Conservation (phyloP, 2,329 filamentous ascomycete genomes). For the Neoascochyta sp. region DNA sequence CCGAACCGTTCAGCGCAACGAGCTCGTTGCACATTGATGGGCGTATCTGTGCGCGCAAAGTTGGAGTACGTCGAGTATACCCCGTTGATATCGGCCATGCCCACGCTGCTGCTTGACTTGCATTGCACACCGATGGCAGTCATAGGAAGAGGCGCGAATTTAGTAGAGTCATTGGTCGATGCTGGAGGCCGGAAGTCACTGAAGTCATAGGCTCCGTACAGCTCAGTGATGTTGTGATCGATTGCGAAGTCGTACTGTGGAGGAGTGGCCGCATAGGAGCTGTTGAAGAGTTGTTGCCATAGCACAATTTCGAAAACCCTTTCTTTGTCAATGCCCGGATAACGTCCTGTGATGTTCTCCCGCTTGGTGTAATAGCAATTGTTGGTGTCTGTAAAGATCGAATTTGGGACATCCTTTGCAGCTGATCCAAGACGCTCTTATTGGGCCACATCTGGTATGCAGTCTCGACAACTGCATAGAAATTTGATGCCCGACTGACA, state of each 20-base stretch:
- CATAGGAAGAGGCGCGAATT: conserved; percentile 1
- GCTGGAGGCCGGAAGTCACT: background rate
- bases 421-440: background rate
- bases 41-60: conserved; percentile 8
- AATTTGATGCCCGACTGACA: background rate
- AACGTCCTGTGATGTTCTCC: conserved; percentile 1
- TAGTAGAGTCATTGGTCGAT: background rate
- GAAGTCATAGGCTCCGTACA: conserved; percentile 1
- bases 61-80: conserved; percentile 6
- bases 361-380: conserved; percentile 1
- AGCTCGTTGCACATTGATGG: background rate
- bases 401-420: background rate
- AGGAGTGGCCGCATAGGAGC: background rate
- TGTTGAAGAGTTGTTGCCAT: conserved; percentile 2
- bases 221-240: conserved; percentile 2
- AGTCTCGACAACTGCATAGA: conserved; percentile 1
- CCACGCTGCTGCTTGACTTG: conserved; percentile 8
- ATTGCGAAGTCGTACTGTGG: conserved; percentile 1
- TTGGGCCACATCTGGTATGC: conserved; percentile 1
- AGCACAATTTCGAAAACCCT: conserved; percentile 2
- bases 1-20: conserved; percentile 3
- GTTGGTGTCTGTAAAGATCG: conserved; percentile 1
- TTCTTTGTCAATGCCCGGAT: conserved; percentile 3
- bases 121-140: conserved; percentile 8
- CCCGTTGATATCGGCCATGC: conserved; percentile 7